Evolutionary conservation across 805 yeast genomes (phyloP).

Genomic region (Dipodascopsis tothii): DNA sequence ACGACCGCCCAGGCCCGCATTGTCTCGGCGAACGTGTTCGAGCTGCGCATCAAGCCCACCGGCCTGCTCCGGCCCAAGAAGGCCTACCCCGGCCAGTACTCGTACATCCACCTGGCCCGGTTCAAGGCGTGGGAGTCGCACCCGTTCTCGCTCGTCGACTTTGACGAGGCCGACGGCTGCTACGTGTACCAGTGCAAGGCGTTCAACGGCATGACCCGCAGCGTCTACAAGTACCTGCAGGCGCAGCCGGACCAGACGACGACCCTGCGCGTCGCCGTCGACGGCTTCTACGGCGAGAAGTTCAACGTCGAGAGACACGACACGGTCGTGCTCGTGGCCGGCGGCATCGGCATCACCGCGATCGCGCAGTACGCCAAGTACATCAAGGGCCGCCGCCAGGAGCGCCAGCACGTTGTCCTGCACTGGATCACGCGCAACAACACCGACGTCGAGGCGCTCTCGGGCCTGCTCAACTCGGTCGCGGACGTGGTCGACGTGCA

Average conservation of each 20-base stretch:
- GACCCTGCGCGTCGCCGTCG: slow-evolving; percentile 31
- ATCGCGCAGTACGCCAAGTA: slow-evolving; percentile 40
- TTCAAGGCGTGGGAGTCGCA: slow-evolving; percentile 15
- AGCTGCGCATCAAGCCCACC: slow-evolving; percentile 1
- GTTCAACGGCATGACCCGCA: slow-evolving; percentile 8
- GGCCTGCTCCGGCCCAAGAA: neutral
- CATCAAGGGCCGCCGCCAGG: slow-evolving; percentile 2
- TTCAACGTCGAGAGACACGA: slow-evolving; percentile 42
- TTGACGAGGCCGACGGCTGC: slow-evolving; percentile 3
- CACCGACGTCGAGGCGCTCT: slow-evolving; percentile 3
- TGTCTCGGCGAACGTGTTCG: slow-evolving; percentile 1
- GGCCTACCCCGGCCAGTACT: slow-evolving; percentile 17
- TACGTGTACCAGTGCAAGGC: slow-evolving; percentile 6
- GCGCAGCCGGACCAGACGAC: neutral
- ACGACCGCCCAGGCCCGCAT: neutral
- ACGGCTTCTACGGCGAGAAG: slow-evolving; percentile 54
- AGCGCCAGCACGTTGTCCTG: slow-evolving; percentile 9
- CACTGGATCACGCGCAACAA: slow-evolving; percentile 10
- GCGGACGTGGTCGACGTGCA: slow-evolving; percentile 4
- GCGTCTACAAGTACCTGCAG: slow-evolving; percentile 5
- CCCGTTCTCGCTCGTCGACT: slow-evolving; percentile 17
- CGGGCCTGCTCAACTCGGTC: slow-evolving; percentile 3
- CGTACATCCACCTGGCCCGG: slow-evolving; percentile 11
- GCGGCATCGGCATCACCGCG: slow-evolving; percentile 62
- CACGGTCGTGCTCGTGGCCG: slow-evolving; percentile 47